Conservation (phyloP, 257 asterid species). For the Solanum pennellii region DNA sequence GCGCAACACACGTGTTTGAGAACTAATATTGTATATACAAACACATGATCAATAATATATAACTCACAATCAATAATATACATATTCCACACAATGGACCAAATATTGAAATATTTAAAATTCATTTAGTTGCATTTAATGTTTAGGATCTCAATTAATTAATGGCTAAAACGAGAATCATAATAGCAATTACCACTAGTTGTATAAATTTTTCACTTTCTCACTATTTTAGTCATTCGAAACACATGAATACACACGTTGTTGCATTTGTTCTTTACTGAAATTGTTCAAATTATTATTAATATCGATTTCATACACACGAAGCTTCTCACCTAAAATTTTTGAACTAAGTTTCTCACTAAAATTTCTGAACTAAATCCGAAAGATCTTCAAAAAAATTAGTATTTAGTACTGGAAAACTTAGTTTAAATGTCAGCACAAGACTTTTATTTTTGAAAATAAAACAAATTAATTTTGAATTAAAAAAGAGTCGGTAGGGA, state of each 20-base stretch:
- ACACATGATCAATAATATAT: not conserved
- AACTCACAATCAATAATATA: not conserved
- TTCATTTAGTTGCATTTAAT: not conserved
- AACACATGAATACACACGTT: not conserved
- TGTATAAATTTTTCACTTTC: not conserved
- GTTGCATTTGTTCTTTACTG: not conserved
- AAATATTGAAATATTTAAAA: too few relatives aligned
- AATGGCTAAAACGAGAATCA: not conserved
- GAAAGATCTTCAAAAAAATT: too few relatives aligned
- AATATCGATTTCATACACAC: too few relatives aligned
- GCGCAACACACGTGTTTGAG: not conserved
- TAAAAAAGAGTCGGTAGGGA: too few relatives aligned
- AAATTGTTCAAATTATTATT: not conserved
- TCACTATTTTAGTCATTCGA: not conserved
- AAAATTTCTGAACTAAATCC: too few relatives aligned
- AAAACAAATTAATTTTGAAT: too few relatives aligned
- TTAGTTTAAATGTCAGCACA: too few relatives aligned
- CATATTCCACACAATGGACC: not conserved
- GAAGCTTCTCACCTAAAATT: too few relatives aligned
- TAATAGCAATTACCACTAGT: too few relatives aligned
- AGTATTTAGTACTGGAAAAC: too few relatives aligned
- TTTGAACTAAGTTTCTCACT: too few relatives aligned
- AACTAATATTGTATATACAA: not conserved
- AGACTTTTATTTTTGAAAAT: too few relatives aligned
- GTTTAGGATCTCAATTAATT: not conserved